Conservation (phyloP, 495 filamentous ascomycete species). For the Neurospora sp. region DNA sequence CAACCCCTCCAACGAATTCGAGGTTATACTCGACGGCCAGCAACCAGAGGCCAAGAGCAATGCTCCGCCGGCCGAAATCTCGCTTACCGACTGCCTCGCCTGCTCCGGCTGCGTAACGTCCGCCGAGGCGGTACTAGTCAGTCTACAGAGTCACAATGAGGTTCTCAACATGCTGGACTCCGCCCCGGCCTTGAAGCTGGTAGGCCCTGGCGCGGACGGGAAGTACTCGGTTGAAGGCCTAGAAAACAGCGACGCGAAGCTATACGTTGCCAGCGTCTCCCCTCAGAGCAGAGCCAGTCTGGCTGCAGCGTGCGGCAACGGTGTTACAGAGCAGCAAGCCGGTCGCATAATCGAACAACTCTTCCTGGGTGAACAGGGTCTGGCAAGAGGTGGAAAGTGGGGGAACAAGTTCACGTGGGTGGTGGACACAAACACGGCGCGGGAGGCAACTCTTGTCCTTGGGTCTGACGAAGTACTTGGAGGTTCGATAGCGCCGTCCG, state of each 20-base stretch:
- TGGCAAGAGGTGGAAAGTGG: constrained; percentile 57
- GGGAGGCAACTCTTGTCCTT: constrained; percentile 66
- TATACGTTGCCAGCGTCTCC: constrained; percentile 85
- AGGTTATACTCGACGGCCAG: constrained; percentile 88
- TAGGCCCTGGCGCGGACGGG: constrained; percentile 7
- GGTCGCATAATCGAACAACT: constrained; percentile 76
- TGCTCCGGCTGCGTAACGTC: constrained; percentile 97
- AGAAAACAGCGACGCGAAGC: constrained; percentile 41
- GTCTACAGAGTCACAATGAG: constrained; percentile 83
- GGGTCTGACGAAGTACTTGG: constrained; percentile 66
- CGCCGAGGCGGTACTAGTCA: constrained; percentile 89
- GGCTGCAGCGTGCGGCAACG: constrained; percentile 70
- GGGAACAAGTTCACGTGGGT: constrained; percentile 77
- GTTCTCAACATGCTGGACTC: constrained; percentile 74
- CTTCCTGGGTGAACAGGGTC: constrained; percentile 56
- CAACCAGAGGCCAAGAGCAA: constrained; percentile 33
- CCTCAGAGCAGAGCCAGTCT: constrained; percentile 82
- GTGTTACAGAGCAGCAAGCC: constrained; percentile 60
- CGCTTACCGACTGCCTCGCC: constrained; percentile 91
- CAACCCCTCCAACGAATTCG: constrained; percentile 46
- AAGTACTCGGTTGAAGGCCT: constrained; percentile 24
- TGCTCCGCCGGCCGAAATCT: constrained; percentile 64
- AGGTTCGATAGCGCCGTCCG: constrained; percentile 5
- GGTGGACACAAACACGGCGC: constrained; percentile 72
- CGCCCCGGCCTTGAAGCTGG: constrained; percentile 41